Conservation (phyloP, 805 yeast genomes). For the Myxozyma kluyveri region DNA sequence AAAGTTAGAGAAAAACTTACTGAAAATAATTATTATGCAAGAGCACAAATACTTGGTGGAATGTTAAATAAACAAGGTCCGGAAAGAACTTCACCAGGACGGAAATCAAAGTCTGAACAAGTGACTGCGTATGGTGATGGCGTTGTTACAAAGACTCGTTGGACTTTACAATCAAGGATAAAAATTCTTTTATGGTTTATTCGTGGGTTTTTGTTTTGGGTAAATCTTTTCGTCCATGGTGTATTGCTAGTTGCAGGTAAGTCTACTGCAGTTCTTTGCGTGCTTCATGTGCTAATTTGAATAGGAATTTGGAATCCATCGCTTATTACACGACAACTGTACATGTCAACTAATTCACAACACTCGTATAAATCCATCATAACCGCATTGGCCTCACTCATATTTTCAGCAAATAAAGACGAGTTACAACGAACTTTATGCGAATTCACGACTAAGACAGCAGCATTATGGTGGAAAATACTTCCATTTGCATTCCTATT, state of each 20-base stretch:
- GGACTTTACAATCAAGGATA: slow-evolving; percentile 1
- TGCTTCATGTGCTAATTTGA: slow-evolving; percentile 8
- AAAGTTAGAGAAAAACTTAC: slow-evolving; percentile 3
- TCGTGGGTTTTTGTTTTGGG: slow-evolving; percentile 8
- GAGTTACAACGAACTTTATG: background rate
- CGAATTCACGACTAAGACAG: background rate
- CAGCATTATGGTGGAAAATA: slow-evolving; percentile 1
- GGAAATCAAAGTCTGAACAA: no score
- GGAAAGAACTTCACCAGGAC: background rate
- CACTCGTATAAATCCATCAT: background rate
- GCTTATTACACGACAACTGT: background rate
- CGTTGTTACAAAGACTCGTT: slow-evolving; percentile 4
- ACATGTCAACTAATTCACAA: background rate
- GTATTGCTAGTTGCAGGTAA: background rate
- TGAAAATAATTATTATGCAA: slow-evolving; percentile 18
- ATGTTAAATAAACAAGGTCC: slow-evolving; percentile 9
- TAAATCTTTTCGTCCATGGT: background rate
- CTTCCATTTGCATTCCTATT: slow-evolving; percentile 7
- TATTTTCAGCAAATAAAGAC: background rate
- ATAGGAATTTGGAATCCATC: background rate
- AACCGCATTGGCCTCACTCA: background rate
- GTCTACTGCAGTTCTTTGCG: background rate
- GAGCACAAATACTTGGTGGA: slow-evolving; percentile 15
- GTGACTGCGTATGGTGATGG: slow-evolving; percentile 7
- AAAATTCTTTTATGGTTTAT: slow-evolving; percentile 14